Evolutionary conservation across 371 early-diverging fungal genomes (phyloP), one percentile per base, ranked within the genome.

Genomic region (Capillidium heterosporum): DNA sequence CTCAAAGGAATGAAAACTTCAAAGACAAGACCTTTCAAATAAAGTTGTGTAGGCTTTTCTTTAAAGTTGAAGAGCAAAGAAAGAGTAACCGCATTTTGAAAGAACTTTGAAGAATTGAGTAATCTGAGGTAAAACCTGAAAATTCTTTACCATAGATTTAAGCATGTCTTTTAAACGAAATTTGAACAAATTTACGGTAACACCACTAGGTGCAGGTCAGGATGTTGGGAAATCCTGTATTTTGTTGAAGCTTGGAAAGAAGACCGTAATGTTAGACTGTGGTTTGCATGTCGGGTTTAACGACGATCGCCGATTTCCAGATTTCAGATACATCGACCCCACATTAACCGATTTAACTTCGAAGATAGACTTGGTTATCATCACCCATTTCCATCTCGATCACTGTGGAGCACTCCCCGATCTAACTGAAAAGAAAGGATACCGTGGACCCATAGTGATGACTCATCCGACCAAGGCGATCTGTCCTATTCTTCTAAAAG

Each of bases 221-320:
- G 98, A 97, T 66, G 94, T 97, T 13, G 98, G 98, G 8, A 71
- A 90, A 66, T 87, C 87, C 46, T 96, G 96, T 58, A 81, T 97
- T 61, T 68, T 96, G 32, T 84, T 89, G 48, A 81, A 86, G 2
- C 74, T 95, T 32, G 83, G 89, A 44, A 83, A 82, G 32, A 85
- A 84, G 65, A 92, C 85, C 51, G 85, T 96, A 29, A 93, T 97
- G 94, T 83, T 97, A 64, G 98, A 97, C 72, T 97, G 98, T 67
- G 97, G 97, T 13, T 85, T 89, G 83, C 97, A 99, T 71, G 96
- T 97, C 94, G 99, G 98, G 2, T 97, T 89, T 71, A 82, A 80
- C 53, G 99, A 98, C 67, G 76, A 77, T 39, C 77, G 99, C 52
- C 80, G 94, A 48, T 99, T 94, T 63, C 99, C 99, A 4, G 98